Base-by-base conservation (phyloP, 495 filamentous ascomycete genomes). In the Neurospora sp. region DNA sequence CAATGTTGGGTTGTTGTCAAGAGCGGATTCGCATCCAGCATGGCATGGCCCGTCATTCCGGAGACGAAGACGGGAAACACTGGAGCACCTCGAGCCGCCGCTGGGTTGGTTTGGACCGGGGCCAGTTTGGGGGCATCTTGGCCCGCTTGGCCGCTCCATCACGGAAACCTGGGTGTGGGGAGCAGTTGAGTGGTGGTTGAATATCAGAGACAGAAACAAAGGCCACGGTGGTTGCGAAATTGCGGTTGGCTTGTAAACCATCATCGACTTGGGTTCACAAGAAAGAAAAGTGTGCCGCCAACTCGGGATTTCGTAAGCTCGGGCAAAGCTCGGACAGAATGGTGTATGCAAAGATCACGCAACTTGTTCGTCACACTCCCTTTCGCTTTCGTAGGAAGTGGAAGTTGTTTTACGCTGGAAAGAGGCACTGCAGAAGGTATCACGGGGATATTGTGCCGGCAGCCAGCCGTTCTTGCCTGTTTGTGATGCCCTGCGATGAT, bases 1-100 rank as follows among this genome's bases (percentile, higher is more conserved):
- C 44, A 39, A 39, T 27, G n/a, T 39, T 44, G 37, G 53, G 38
- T 53, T 41, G 61, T 68, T 20, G 27, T 69, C 68, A 65, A 65
- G 53, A 65, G 53, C 41, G 61, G 40, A 69, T 31, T 68, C 39
- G 44, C 69, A 47, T 71, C 59, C 42, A 27, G 16, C 69, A 71
- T 35, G 39, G 69, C 37, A 72, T 75, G 75, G 76, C 73, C 78
- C 76, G 78, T 59, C 73, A 42, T 74, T 79, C 75, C 78, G 78
- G 71, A 77, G 71, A 76, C 71, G 73, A 73, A 70, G 71, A 75
- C 70, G 71, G 70, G 70, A 35, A 65, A 65, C 53, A 65, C 53
- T 65, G 53, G 53, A 65, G 53, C 53, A 65, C 27, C 22, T 65
- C 53, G 16, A 35, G 27, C 27, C 27, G 53, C 53, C 53, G 53